Base-by-base conservation (phyloP, 805 yeast genomes). In the Zygoascus biomembranicola region DNA sequence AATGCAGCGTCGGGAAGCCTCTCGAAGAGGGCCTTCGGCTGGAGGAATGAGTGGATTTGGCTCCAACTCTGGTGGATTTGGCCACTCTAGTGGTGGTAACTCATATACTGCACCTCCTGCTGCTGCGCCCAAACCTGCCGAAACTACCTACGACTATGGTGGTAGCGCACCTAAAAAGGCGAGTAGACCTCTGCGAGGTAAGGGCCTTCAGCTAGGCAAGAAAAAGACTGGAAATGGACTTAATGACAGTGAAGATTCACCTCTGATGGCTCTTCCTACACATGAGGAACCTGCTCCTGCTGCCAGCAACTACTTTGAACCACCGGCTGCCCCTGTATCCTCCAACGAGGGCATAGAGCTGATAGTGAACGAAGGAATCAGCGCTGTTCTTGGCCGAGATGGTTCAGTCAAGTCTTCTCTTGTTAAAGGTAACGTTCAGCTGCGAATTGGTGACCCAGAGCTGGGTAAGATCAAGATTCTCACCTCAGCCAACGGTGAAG, bases 371-470 rank as follows among this genome's bases (percentile, higher is more conserved):
- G 98, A 92, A 71, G 82, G 83, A 61, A 76, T 90, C 55, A 76
- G 82, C 32, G 94, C 94, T 3, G 83, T 82, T 61, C 77, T 92
- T 56, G 73, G 85, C 11, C 84, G 97, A 65, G 97, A 92, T 61
- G 98, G 98, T 48, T 76, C 66, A 19, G 64, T 69, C 50, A 59
- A 63, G 57, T 51, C 58, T 47, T 80, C 88, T 44, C 97, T 90
- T 66, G 79, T 90, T 55, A 88, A 88, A 70, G 98, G 99, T 69
- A 95, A 87, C 61, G 75, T 92, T 61, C 95, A 89, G 70, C 74
- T 94, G 66, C 84, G 96, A 67, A 82, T 94, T 58, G 90, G 85
- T 67, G 80, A 90, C 63, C 74, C 85, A n/a, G 79, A 76, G 42
- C 75, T 84, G 59, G 82, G 95, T 13, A 78, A 77, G 60, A 79